Evolutionary conservation across 495 filamentous ascomycete genomes (phyloP), one percentile per base, ranked within the genome.

Genomic region (Chlorociboria aeruginascens): DNA sequence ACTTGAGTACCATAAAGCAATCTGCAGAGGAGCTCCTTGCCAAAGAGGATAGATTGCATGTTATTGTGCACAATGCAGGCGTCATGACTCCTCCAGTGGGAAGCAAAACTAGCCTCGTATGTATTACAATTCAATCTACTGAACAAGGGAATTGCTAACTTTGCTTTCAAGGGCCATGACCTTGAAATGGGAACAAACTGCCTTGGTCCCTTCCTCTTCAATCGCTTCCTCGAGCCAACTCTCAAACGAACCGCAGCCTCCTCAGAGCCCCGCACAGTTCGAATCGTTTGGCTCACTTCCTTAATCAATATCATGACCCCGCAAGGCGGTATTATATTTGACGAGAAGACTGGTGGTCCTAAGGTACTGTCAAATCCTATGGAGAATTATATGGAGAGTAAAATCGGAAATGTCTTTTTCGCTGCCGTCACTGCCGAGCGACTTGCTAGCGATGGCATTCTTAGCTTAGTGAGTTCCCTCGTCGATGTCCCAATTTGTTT

Each of bases 41-140:
- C 17, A 0, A 56, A 36, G 69, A 74, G 46, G 17, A 47, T 0
- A 43, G 58, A 1, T 63, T 76, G 11, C 61, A 76, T 57, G 66
- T 72, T 42, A 58, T 76, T 8, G 57, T 56, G 25, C 66, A 70
- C 49, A 76, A 74, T 53, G 71, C 71, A 8, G 72, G 66, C 12
- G 60, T 76, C 40, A 65, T 65, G 58, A 32, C 48, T 8, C 60
- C 62, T 0, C 64, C 69, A 1, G 17, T 8, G 0, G 69, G 63
- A 16, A 57, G 42, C 11, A 53, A 49, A 10, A 55, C 55, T 8
- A 37, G 49, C n/a, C 20, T 17, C 8, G 46, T 43, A 30, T 32
- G 37, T 17, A 17, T 3, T 28, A 20, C n/a, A 12, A 12, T 20
- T 4, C 44, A n/a, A 14, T 36, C 7, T 3, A 8, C 7, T 36